Percentiles rank a stretch among this genome's conserved stretches.
Evolutionary conservation across 768 basidiomycete genomes (phyloP).

Genomic region (Hygrocybe punicea): DNA sequence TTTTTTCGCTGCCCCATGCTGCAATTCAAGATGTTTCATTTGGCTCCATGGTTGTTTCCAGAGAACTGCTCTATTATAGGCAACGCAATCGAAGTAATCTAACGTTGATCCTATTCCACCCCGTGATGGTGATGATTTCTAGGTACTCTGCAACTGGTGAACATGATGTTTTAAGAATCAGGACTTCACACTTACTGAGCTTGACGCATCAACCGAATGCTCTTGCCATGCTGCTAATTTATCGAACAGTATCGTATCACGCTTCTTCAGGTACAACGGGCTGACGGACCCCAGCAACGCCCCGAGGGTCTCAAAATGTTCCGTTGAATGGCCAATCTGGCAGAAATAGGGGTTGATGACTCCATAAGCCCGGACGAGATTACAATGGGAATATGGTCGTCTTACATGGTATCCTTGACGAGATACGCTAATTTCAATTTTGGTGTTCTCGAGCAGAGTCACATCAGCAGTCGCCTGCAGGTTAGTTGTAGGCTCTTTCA

Average conservation of each 20-base stretch:
- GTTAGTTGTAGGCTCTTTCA: constrained; percentile 35
- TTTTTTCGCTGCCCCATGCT: constrained; percentile 1
- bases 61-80: not conserved
- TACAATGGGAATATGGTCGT: no score
- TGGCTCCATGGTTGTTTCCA: no score
- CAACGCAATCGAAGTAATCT: no score
- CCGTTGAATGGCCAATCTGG: constrained; percentile 21
- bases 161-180: no score
- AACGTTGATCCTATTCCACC: no score
- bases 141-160: no score
- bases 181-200: constrained; percentile 3
- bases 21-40: no score
- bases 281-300: constrained; percentile 54
- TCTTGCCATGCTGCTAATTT: constrained; percentile 43
- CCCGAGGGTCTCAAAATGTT: constrained; percentile 57
- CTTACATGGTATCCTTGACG: constrained; percentile 56
- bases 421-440: constrained; percentile 46
- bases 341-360: constrained; percentile 15
- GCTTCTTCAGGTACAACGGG: constrained; percentile 47
- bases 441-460: constrained; percentile 53
- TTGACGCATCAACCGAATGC: constrained; percentile 15
- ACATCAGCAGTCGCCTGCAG: constrained; percentile 53
- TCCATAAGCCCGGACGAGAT: constrained; percentile 3
- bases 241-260: constrained; percentile 45
- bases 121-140: no score